Percentiles rank a stretch among this genome's conserved stretches.
phyloP scores from a whole-genome alignment of 2,329 filamentous ascomycete genomes.

The Fusarium sp. region DNA sequence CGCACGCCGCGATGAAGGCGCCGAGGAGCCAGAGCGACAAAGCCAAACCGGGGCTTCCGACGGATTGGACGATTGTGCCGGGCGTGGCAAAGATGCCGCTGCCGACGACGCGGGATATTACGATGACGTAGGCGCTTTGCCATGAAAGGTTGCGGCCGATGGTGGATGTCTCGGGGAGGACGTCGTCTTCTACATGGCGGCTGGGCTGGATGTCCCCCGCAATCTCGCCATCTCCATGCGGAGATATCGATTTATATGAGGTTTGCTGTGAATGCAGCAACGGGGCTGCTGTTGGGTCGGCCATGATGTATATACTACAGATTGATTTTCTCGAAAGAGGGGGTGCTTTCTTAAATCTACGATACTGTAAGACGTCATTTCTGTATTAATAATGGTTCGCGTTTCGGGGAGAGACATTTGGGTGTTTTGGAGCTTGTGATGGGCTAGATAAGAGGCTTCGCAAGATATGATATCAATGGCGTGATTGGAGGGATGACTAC shows the following conservation, averaged over 20 bases:
- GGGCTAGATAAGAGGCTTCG: constrained; percentile 24
- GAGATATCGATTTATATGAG: neutral
- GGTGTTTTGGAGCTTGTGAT: constrained; percentile 14
- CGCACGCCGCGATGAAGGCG: constrained; percentile 69
- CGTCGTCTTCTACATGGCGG: constrained; percentile 63
- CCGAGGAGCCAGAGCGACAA: constrained; percentile 72
- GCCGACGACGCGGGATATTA: constrained; percentile 75
- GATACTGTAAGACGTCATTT: neutral
- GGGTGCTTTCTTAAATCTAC: neutral
- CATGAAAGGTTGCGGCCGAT: constrained; percentile 70
- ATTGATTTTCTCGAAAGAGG: neutral
- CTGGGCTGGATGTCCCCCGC: constrained; percentile 2
- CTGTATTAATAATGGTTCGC: constrained; percentile 16
- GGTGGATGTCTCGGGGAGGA: constrained; percentile 68
- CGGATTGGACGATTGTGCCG: constrained; percentile 72
- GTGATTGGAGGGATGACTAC: constrained; percentile 20
- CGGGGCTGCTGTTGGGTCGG: constrained; percentile 10
- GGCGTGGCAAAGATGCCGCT: constrained; percentile 79
- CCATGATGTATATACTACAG: neutral
- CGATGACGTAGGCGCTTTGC: constrained; percentile 73
- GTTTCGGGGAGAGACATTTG: constrained; percentile 4
- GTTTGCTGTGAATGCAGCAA: constrained; percentile 17
- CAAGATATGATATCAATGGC: constrained; percentile 40
- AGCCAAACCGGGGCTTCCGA: constrained; percentile 73
- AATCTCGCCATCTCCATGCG: constrained; percentile 10